Evolutionary conservation across 345 rosid genomes (phyloP), one percentile per base, ranked within the genome.

Genomic region (Barbarea vulgaris): DNA sequence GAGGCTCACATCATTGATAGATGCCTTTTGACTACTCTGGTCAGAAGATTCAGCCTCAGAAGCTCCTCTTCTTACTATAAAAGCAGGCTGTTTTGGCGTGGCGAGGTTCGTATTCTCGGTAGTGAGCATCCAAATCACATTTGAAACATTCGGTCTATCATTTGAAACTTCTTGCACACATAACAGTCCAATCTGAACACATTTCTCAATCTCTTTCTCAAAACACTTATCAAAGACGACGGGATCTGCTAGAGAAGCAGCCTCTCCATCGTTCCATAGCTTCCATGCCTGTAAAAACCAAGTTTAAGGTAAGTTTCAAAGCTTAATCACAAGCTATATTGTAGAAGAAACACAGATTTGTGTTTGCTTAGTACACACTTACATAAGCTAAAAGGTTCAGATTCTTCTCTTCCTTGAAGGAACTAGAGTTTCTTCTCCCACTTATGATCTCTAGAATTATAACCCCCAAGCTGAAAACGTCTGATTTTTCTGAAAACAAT

Each of bases 391-490:
- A 64, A 13, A 81, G 84, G 55, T 61, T 79, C 8, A 36, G 60
- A 42, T 69, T 54, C 0, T 36, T 65, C 14, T 77, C 84, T 4
- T 81, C 68, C 24, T 81, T 67, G 39, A 71, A 47, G 44, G 12
- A 22, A 41, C 33, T 61, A 13, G 82, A 76, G 83, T 78, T 85
- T 67, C 58, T 70, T 66, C 55, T 81, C n/a, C 88, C 85, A 54
- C 79, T 81, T 14, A 78, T 52, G 25, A 86, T 81, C 72, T 83
- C 86, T 13, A 86, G 59, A 27, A 83, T 11, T 55, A 86, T 33
- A n/a, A 86, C 84, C 0, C 85, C 84, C 7, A 83, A 77, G 59
- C 83, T 84, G 47, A 72, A 84, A 48, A 81, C 83, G 28, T 86
- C 78, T 1, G 82, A 86, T 65, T 82, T 86, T 59, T 83, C 77